These are phyloP conservation scores for Aspergillus caelatus DNA, from an alignment of 2,329 filamentous ascomycete species.

Conservation along the genomic window DNA sequence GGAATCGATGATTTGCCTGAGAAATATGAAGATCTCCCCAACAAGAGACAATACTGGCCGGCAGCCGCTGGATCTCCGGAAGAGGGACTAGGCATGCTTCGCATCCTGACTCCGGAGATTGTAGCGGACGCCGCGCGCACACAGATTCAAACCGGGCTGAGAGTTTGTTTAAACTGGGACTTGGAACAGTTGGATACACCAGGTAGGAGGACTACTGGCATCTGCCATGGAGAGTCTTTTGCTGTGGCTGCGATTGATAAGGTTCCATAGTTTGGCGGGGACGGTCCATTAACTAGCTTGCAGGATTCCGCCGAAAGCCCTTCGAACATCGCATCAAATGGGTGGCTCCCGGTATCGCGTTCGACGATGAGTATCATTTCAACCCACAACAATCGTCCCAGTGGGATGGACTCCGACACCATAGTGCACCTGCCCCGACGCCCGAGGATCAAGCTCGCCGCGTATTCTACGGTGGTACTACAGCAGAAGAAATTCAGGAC, in stretches of 20 bases:
- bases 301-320: constrained; percentile 56
- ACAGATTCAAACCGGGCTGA: constrained; percentile 57
- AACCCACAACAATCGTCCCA: constrained; percentile 59
- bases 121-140: constrained; percentile 54
- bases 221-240: no score
- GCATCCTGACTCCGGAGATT: constrained; percentile 55
- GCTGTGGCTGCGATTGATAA: no score
- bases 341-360: constrained; percentile 47
- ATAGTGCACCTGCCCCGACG: constrained; percentile 47
- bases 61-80: constrained; percentile 49
- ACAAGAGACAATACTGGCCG: constrained; percentile 55
- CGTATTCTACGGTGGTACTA: constrained; percentile 42
- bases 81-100: constrained; percentile 59
- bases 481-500: constrained; percentile 38
- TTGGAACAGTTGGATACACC: constrained; percentile 57
- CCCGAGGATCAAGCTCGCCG: constrained; percentile 31
- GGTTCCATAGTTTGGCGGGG: neutral
- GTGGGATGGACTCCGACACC: constrained; percentile 58
- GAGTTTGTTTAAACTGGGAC: constrained; percentile 60
- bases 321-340: constrained; percentile 58
- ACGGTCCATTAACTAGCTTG: neutral
- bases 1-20: constrained; percentile 29
- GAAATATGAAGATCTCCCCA: constrained; percentile 47
- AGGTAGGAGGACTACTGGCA: constrained; percentile 20
- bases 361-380: constrained; percentile 56